Conservation (phyloP, 495 filamentous ascomycete genomes). For the Aspergillus indologenus region DNA sequence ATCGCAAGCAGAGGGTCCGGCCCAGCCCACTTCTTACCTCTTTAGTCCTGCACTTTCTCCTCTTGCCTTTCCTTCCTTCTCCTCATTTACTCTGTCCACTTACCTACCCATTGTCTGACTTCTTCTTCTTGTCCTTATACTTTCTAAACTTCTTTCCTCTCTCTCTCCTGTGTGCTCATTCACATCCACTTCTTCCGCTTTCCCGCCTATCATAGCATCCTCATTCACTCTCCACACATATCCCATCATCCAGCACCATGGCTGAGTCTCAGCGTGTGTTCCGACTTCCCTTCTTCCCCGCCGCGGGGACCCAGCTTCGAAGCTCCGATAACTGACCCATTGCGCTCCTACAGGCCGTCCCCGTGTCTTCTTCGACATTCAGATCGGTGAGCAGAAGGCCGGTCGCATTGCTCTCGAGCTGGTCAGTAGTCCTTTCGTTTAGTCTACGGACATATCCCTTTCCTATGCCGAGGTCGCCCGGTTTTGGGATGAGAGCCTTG, state of each 20-base stretch:
- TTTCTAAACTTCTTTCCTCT: constrained; percentile 7
- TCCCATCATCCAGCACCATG: constrained; percentile 25
- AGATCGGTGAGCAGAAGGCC: constrained; percentile 65
- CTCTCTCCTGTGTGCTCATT: constrained; percentile 9
- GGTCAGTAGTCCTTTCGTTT: constrained; percentile 43
- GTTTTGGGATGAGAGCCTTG: constrained; percentile 8
- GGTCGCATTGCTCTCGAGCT: constrained; percentile 82
- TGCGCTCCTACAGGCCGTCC: constrained; percentile 45
- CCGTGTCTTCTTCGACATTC: constrained; percentile 86
- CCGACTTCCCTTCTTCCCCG: constrained; percentile 12
- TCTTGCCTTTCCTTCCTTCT: background rate
- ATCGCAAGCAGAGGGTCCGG: constrained; percentile 13
- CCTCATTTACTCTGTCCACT: constrained; percentile 9
- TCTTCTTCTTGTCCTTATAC: constrained; percentile 5
- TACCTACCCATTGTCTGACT: background rate
- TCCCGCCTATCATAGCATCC: background rate
- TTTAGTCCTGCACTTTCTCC: background rate
- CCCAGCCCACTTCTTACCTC: constrained; percentile 15
- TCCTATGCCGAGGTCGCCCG: background rate
- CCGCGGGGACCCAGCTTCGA: constrained; percentile 26
- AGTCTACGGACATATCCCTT: background rate
- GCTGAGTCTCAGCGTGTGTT: constrained; percentile 37
- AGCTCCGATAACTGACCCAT: constrained; percentile 16
- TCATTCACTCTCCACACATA: constrained; percentile 4
- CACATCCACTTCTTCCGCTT: constrained; percentile 11